These are phyloP conservation scores for Alternaria longipes DNA, from an alignment of 2,329 filamentous ascomycete species.

Conservation along the genomic window DNA sequence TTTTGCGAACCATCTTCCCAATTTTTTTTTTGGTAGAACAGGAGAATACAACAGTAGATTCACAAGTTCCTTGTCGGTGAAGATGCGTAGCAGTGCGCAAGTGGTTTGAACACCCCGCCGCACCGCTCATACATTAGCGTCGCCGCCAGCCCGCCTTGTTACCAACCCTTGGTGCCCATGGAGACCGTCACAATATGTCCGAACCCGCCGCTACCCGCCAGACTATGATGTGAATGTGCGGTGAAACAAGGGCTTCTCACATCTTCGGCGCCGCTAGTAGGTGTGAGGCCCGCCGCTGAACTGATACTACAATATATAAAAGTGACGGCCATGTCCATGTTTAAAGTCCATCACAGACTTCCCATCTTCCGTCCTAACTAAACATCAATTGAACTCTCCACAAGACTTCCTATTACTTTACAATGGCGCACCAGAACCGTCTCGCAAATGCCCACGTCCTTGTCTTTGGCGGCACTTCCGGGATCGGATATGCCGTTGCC, in stretches of 20 bases:
- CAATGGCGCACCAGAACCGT: slow-evolving; percentile 56
- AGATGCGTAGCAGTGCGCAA: slow-evolving; percentile 7
- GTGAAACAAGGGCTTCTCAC: neutral
- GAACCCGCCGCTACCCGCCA: slow-evolving; percentile 9
- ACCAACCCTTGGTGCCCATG: neutral
- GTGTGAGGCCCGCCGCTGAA: neutral
- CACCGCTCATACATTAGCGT: slow-evolving; percentile 34
- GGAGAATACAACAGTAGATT: neutral
- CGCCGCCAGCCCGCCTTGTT: slow-evolving; percentile 15
- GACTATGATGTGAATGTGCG: neutral
- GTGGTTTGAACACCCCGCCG: slow-evolving; percentile 19
- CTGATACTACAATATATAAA: neutral
- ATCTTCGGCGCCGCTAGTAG: neutral
- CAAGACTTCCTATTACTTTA: neutral
- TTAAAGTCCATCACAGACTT: neutral
- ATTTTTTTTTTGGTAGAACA: neutral
- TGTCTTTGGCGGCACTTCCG: slow-evolving; percentile 70
- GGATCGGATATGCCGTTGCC: slow-evolving; percentile 71
- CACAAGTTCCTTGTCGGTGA: neutral
- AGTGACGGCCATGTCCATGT: neutral
- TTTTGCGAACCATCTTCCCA: no score
- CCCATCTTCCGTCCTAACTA: neutral
- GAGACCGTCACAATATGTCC: neutral
- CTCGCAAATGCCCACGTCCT: slow-evolving; percentile 62
- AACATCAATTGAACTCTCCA: neutral